phyloP scores from a whole-genome alignment of 306 rosid genomes.

The Dalbergia cochinchinensis region DNA sequence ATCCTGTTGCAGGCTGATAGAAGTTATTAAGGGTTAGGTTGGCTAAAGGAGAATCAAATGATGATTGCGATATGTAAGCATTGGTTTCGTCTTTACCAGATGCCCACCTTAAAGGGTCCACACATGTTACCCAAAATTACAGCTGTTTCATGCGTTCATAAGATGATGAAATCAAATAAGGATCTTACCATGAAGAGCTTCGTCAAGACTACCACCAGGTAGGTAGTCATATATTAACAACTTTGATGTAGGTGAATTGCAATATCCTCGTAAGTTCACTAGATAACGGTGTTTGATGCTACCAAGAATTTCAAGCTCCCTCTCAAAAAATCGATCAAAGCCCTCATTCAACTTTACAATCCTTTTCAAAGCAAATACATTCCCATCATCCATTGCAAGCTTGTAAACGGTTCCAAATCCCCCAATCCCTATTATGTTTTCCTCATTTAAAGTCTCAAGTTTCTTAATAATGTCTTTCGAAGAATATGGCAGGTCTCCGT shows the following conservation, averaged over 20 bases:
- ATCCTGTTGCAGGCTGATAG: constrained; percentile 21
- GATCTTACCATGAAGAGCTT: constrained; percentile 91
- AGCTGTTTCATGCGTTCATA: constrained; percentile 34
- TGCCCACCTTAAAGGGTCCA: constrained; percentile 22
- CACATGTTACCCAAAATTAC: constrained; percentile 16
- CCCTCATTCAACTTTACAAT: constrained; percentile 92
- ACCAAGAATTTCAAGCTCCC: constrained; percentile 99
- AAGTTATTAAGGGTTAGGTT: constrained; percentile 10
- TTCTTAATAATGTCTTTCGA: constrained; percentile 96
- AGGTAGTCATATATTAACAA: constrained; percentile 92
- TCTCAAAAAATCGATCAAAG: constrained; percentile 95
- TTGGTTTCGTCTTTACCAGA: constrained; percentile 18
- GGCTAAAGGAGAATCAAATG: constrained; percentile 15
- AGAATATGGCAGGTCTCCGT: constrained; percentile 98
- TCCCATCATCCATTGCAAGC: constrained; percentile 99
- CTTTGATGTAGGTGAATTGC: constrained; percentile 97
- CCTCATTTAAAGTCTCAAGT: constrained; percentile 90
- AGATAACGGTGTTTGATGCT: constrained; percentile 95
- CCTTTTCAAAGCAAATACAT: constrained; percentile 91
- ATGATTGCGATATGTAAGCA: constrained; percentile 35
- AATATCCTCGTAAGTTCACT: constrained; percentile 97
- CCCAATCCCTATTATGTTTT: constrained; percentile 90
- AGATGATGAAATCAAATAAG: constrained; percentile 39
- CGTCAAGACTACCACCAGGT: constrained; percentile 96
- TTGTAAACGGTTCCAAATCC: constrained; percentile 97